phyloP scores from a whole-genome alignment of 2,329 filamentous ascomycete genomes.

The Dendryphion nanum region DNA sequence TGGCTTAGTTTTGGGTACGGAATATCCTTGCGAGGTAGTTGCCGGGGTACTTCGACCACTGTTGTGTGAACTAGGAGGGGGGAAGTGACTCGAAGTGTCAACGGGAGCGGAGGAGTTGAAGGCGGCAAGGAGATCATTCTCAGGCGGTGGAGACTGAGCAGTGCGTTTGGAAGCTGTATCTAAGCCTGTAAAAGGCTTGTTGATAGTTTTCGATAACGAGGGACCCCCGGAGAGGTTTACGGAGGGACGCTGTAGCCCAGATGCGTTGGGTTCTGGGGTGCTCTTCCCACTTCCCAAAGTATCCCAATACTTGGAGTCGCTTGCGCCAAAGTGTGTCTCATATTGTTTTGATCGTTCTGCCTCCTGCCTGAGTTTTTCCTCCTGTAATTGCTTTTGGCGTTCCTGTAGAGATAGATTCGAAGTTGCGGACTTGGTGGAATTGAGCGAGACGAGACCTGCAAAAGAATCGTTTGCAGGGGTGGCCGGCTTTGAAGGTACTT shows the following conservation, averaged over 20 bases:
- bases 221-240: slow-evolving; percentile 22
- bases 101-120: slow-evolving; percentile 61
- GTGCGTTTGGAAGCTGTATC: slow-evolving; percentile 31
- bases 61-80: slow-evolving; percentile 39
- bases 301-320: slow-evolving; percentile 71
- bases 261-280: slow-evolving; percentile 42
- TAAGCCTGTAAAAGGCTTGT: slow-evolving; percentile 38
- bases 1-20: slow-evolving; percentile 36
- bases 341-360: slow-evolving; percentile 69
- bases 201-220: slow-evolving; percentile 35
- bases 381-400: slow-evolving; percentile 67
- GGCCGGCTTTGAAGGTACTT: slow-evolving; percentile 54
- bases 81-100: slow-evolving; percentile 59
- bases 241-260: slow-evolving; percentile 22
- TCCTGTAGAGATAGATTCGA: slow-evolving; percentile 69
- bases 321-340: slow-evolving; percentile 72
- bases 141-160: slow-evolving; percentile 37
- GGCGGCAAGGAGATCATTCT: slow-evolving; percentile 61
- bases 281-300: slow-evolving; percentile 59
- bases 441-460: slow-evolving; percentile 69
- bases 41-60: slow-evolving; percentile 45
- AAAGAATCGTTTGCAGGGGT: slow-evolving; percentile 67
- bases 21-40: slow-evolving; percentile 23
- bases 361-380: slow-evolving; percentile 75
- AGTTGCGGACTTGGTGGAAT: slow-evolving; percentile 54